phyloP scores from a whole-genome alignment of 2,329 filamentous ascomycete species.

The Ascochyta koolunga region DNA sequence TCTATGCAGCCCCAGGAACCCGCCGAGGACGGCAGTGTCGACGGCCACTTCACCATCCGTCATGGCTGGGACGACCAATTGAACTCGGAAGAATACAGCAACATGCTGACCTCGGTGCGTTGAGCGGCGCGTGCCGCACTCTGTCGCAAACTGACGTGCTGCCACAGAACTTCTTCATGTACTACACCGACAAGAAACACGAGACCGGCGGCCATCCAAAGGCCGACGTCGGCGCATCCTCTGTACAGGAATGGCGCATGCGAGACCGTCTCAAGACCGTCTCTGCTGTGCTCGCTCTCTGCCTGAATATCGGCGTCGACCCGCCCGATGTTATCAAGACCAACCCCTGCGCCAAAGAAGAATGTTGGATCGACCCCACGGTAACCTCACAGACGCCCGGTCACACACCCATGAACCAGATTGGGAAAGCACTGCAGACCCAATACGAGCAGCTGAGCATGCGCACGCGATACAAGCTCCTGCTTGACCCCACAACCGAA shows the following conservation, averaged over 20 bases:
- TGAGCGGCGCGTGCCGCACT: neutral
- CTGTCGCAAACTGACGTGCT: slow-evolving; percentile 14
- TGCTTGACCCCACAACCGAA: slow-evolving; percentile 93
- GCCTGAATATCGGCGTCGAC: slow-evolving; percentile 96
- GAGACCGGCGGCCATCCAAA: slow-evolving; percentile 91
- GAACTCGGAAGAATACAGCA: slow-evolving; percentile 86
- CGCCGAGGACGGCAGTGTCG: slow-evolving; percentile 52
- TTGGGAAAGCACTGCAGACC: slow-evolving; percentile 92
- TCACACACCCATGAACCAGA: slow-evolving; percentile 86
- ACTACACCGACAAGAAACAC: slow-evolving; percentile 97
- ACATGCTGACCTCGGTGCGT: slow-evolving; percentile 79
- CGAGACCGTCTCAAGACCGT: slow-evolving; percentile 95
- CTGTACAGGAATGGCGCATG: slow-evolving; percentile 95
- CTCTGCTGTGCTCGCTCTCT: slow-evolving; percentile 90
- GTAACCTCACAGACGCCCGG: slow-evolving; percentile 71
- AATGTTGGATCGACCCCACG: slow-evolving; percentile 96
- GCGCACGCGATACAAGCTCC: slow-evolving; percentile 95
- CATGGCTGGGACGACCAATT: slow-evolving; percentile 95
- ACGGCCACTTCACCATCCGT: slow-evolving; percentile 65
- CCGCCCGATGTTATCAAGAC: slow-evolving; percentile 97
- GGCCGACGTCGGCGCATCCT: slow-evolving; percentile 55
- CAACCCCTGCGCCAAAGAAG: slow-evolving; percentile 87
- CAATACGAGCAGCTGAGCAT: slow-evolving; percentile 97
- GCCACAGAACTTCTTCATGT: slow-evolving; percentile 95
- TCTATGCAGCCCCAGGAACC: slow-evolving; percentile 29